Evolutionary conservation across 441 rosid species (phyloP).

Genomic region (Capsella rubella): DNA sequence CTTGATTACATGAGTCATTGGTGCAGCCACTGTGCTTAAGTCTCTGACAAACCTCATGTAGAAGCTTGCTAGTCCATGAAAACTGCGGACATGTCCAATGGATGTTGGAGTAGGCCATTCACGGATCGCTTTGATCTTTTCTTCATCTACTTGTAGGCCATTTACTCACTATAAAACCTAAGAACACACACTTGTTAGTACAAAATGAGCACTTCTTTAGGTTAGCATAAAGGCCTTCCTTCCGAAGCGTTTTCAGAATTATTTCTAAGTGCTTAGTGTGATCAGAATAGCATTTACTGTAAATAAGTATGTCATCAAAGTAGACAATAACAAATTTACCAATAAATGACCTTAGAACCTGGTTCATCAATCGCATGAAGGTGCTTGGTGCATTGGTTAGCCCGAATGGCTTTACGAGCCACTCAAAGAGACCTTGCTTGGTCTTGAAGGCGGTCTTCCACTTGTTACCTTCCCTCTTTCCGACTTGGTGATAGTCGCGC

Average conservation of each 20-base stretch:
- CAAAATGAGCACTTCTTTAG: background rate
- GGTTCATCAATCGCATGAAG: background rate
- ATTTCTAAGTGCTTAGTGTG: background rate
- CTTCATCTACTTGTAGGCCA: too few relatives aligned
- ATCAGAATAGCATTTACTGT: background rate
- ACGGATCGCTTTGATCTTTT: too few relatives aligned
- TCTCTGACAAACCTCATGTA: too few relatives aligned
- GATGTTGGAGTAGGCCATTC: too few relatives aligned
- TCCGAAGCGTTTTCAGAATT: background rate
- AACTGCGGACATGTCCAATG: too few relatives aligned
- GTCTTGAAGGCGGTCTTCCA: constrained; percentile 12
- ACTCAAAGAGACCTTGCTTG: background rate
- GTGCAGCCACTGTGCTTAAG: too few relatives aligned
- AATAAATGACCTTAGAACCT: background rate
- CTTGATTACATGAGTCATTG: too few relatives aligned
- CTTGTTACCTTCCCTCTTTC: background rate
- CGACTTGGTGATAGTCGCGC: background rate
- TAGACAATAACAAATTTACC: background rate
- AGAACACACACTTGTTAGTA: background rate
- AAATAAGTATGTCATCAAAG: background rate
- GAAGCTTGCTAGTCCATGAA: too few relatives aligned
- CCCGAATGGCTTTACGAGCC: background rate
- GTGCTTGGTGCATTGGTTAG: background rate
- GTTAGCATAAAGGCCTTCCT: background rate
- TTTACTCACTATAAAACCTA: background rate